Conservation (phyloP, 148 eudicot species). For the Heliamphora exappendiculata region DNA sequence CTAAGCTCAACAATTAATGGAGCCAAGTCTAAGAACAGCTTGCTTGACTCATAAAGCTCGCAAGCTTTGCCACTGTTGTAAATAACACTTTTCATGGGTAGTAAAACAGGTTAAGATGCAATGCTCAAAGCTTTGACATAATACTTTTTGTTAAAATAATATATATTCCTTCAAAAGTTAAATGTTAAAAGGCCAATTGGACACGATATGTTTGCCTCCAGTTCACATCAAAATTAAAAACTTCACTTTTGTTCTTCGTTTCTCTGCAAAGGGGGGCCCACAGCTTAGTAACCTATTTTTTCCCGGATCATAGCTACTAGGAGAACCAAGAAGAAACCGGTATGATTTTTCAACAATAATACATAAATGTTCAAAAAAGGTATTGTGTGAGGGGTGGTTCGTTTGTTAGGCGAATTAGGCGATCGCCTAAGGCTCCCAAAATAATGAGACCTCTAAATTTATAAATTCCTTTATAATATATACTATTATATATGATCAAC, state of each 20-base stretch:
- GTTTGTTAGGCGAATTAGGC: too few relatives aligned
- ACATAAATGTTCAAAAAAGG: too few relatives aligned
- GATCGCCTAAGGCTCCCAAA: too few relatives aligned
- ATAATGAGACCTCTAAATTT: too few relatives aligned
- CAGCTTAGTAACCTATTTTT: neutral
- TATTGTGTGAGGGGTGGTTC: too few relatives aligned
- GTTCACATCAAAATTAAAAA: neutral
- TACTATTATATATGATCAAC: too few relatives aligned
- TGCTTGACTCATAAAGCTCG: neutral
- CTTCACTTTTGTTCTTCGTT: neutral
- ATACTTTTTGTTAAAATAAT: neutral
- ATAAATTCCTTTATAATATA: too few relatives aligned
- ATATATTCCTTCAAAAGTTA: neutral
- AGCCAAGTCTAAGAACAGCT: conserved; percentile 1
- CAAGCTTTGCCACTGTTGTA: conserved; percentile 2
- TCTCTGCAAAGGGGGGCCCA: neutral
- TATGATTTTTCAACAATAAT: too few relatives aligned
- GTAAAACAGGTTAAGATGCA: neutral
- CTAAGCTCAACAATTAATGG: neutral
- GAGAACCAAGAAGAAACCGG: neutral
- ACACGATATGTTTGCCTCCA: neutral
- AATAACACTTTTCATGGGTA: neutral
- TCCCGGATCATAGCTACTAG: too few relatives aligned
- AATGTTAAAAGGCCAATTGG: neutral
- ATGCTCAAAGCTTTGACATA: neutral